These are phyloP conservation scores for Nigrospora osmanthi DNA, from an alignment of 2,329 filamentous ascomycete genomes.

Conservation along the genomic window DNA sequence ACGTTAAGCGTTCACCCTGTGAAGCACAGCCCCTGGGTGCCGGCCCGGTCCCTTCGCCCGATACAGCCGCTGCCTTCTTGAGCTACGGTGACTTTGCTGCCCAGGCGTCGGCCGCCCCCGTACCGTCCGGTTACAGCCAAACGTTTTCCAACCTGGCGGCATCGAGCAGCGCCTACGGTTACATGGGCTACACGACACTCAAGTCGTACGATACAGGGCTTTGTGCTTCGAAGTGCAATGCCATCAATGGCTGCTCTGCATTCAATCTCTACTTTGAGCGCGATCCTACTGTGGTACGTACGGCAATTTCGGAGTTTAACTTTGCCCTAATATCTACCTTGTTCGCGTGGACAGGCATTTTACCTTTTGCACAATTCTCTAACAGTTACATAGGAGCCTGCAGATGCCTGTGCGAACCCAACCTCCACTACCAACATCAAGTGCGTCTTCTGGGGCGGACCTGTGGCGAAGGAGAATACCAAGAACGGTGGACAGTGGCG, in stretches of 20 bases:
- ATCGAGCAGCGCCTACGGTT: slow-evolving; percentile 3
- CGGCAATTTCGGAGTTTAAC: too few relatives aligned
- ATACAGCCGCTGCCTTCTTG: not conserved
- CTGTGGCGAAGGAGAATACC: not conserved
- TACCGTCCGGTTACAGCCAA: not conserved
- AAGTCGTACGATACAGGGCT: not conserved
- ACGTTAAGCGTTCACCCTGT: not conserved
- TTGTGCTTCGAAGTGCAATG: slow-evolving; percentile 3
- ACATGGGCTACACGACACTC: slow-evolving; percentile 4
- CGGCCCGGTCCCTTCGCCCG: not conserved
- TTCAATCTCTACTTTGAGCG: slow-evolving; percentile 10
- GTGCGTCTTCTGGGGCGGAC: slow-evolving; percentile 6
- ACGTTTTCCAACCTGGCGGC: not conserved
- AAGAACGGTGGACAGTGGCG: slow-evolving; percentile 3
- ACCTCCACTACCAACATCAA: slow-evolving; percentile 6
- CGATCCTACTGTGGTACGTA: not conserved
- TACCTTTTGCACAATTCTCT: too few relatives aligned
- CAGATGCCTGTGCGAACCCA: slow-evolving; percentile 2
- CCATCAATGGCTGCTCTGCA: slow-evolving; percentile 1
- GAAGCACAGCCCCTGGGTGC: not conserved
- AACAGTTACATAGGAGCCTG: slow-evolving; percentile 1
- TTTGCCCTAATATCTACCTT: too few relatives aligned
- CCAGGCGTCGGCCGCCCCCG: not conserved
- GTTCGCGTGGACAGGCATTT: not conserved
- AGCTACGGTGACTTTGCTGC: not conserved